Evolutionary conservation across 768 basidiomycete species (phyloP).

Genomic region (Lyophyllum decastes): DNA sequence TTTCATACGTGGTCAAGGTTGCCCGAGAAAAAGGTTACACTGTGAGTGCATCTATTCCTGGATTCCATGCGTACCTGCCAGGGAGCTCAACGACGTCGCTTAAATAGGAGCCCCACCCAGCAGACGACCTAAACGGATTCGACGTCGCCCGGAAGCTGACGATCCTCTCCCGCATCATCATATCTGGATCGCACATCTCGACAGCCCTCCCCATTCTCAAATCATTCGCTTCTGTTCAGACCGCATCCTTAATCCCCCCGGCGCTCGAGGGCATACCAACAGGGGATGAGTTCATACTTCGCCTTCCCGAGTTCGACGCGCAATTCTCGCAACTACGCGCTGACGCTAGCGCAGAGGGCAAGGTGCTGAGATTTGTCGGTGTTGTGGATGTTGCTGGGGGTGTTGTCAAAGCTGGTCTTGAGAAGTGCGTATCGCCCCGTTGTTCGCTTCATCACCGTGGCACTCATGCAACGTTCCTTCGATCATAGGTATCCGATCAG

Average conservation of each 20-base stretch:
- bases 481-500: constrained; percentile 73
- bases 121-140: constrained; percentile 93
- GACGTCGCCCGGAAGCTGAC: constrained; percentile 98
- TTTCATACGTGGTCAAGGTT: constrained; percentile 86
- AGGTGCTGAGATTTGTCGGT: constrained; percentile 91
- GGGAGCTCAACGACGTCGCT: background rate
- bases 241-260: constrained; percentile 82
- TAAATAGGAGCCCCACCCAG: constrained; percentile 91
- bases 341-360: constrained; percentile 76
- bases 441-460: background rate
- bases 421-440: constrained; percentile 63
- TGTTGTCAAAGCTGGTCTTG: constrained; percentile 83
- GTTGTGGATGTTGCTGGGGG: constrained; percentile 81
- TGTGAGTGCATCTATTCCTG: constrained; percentile 41
- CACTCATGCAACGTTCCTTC: constrained; percentile 5
- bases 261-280: constrained; percentile 65
- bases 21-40: constrained; percentile 96
- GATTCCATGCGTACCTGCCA: background rate
- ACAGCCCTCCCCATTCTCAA: constrained; percentile 54
- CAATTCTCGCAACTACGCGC: constrained; percentile 77
- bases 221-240: constrained; percentile 83
- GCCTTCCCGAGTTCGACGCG: constrained; percentile 80
- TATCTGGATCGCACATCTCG: constrained; percentile 31
- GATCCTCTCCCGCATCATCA: constrained; percentile 84
- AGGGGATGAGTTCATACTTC: constrained; percentile 81